Evolutionary conservation across 441 rosid genomes (phyloP).

Genomic region (Erysimum cheiri): DNA sequence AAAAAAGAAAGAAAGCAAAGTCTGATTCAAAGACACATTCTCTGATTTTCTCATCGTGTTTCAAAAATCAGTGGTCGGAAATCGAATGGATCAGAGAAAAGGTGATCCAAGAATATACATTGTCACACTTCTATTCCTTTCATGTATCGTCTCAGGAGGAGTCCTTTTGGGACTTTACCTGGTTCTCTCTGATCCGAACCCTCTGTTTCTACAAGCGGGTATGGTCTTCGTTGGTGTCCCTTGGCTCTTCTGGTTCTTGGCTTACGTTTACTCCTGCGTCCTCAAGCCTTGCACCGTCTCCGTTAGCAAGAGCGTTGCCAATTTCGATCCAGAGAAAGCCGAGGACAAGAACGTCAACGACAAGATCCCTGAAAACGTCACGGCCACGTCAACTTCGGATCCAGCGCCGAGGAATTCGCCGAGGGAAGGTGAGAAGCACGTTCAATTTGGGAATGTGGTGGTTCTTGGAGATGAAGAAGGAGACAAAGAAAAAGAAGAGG

Average conservation of each 20-base stretch:
- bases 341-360: slow-evolving; percentile 7
- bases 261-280: slow-evolving; percentile 57
- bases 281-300: slow-evolving; percentile 42
- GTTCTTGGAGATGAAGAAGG: slow-evolving; percentile 43
- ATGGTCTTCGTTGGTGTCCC: slow-evolving; percentile 66
- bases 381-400: slow-evolving; percentile 11
- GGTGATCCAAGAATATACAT: slow-evolving; percentile 60
- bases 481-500: slow-evolving; percentile 1
- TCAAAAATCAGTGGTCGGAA: slow-evolving; percentile 18
- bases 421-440: slow-evolving; percentile 47
- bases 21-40: slow-evolving; percentile 11
- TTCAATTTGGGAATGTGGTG: slow-evolving; percentile 59
- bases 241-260: slow-evolving; percentile 73
- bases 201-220: slow-evolving; percentile 59
- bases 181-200: slow-evolving; percentile 44
- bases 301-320: slow-evolving; percentile 13
- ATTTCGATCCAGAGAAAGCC: slow-evolving; percentile 35
- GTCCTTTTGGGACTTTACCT: slow-evolving; percentile 58
- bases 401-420: slow-evolving; percentile 3
- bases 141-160: slow-evolving; percentile 64
- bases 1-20: background rate
- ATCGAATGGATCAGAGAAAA: slow-evolving; percentile 53
- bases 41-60: slow-evolving; percentile 14
- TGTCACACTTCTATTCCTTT: slow-evolving; percentile 53
- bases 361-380: background rate